phyloP scores from a whole-genome alignment of 2,329 filamentous ascomycete genomes.

The Aureobasidium vineae region DNA sequence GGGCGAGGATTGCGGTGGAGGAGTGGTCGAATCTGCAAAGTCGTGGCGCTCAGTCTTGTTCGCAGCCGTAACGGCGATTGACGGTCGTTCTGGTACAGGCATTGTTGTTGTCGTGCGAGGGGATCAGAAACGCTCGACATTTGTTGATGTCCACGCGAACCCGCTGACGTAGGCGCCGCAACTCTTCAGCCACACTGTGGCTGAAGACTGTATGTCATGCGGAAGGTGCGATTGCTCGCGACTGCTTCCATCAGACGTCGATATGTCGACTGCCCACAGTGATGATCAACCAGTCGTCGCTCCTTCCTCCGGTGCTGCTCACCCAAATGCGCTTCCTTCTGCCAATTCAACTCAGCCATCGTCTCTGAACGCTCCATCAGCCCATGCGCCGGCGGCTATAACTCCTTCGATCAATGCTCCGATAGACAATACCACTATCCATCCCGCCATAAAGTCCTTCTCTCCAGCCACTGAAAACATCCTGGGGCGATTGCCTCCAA shows the following conservation, averaged over 20 bases:
- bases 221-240: neutral
- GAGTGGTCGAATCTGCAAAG: constrained; percentile 1
- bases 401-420: neutral
- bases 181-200: too few relatives aligned
- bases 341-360: neutral
- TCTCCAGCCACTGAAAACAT: constrained; percentile 44
- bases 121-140: neutral
- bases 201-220: too few relatives aligned
- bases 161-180: neutral
- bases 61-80: constrained; percentile 1
- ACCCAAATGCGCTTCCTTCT: neutral
- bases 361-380: neutral
- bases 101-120: neutral
- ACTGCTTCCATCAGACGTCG: neutral
- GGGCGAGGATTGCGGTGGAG: neutral
- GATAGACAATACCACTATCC: neutral
- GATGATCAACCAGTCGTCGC: neutral
- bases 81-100: neutral
- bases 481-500: constrained; percentile 38
- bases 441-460: constrained; percentile 17
- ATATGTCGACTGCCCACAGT: neutral
- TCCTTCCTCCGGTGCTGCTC: neutral
- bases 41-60: constrained; percentile 3
- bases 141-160: neutral
- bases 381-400: neutral